Conservation (phyloP, 768 basidiomycete species). For the Guyanaporus albipodus region DNA sequence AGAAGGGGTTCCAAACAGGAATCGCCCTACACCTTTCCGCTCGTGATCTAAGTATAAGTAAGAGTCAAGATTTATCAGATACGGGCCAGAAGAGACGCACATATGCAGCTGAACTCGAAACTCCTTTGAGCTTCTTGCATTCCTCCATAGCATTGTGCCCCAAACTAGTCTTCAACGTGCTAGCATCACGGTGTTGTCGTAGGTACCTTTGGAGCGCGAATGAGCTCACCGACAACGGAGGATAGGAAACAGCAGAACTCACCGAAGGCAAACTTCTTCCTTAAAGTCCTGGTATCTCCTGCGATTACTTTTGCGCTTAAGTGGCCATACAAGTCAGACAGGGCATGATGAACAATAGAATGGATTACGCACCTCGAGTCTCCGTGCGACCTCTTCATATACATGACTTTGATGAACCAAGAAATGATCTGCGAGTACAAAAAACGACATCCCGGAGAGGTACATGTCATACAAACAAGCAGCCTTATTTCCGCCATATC, state of each 20-base stretch:
- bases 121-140: slow-evolving; percentile 59
- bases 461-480: slow-evolving; percentile 92
- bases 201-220: slow-evolving; percentile 47
- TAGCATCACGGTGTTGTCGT: slow-evolving; percentile 51
- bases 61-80: background rate
- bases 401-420: slow-evolving; percentile 82
- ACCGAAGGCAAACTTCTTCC: slow-evolving; percentile 73
- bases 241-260: background rate
- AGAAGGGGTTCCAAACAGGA: background rate
- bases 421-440: slow-evolving; percentile 84
- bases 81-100: slow-evolving; percentile 7
- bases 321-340: background rate
- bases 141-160: slow-evolving; percentile 56
- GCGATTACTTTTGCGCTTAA: slow-evolving; percentile 68
- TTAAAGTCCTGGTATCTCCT: slow-evolving; percentile 76
- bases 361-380: slow-evolving; percentile 53
- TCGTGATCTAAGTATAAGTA: slow-evolving; percentile 15
- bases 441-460: slow-evolving; percentile 78
- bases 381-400: slow-evolving; percentile 73
- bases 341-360: background rate
- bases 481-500: slow-evolving; percentile 91
- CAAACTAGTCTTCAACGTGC: slow-evolving; percentile 44
- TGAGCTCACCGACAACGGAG: background rate
- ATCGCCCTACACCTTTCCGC: slow-evolving; percentile 17
- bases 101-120: slow-evolving; percentile 33